Conservation (phyloP, 2,329 filamentous ascomycete genomes). For the Paecilomyces dactylethromorphus region DNA sequence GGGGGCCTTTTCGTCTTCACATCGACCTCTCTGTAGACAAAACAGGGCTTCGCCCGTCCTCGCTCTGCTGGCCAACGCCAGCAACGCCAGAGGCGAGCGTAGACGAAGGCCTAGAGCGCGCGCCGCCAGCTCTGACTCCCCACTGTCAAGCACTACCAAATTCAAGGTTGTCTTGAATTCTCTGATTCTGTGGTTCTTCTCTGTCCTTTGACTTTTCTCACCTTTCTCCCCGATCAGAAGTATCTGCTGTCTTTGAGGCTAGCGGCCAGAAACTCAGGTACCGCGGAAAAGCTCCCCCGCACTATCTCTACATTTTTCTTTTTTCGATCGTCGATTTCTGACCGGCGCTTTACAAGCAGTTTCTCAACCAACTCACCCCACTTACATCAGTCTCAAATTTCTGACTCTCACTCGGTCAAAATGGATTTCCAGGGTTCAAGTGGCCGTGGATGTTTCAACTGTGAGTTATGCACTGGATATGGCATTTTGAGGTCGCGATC, state of each 20-base stretch:
- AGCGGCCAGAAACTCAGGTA: not conserved
- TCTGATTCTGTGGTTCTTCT: not conserved
- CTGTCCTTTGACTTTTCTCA: not conserved
- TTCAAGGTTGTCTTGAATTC: not conserved
- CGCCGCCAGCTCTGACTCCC: not conserved
- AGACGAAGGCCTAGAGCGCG: not conserved
- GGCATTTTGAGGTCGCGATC: not conserved
- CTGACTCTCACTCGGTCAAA: conserved; percentile 11
- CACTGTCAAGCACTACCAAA: not conserved
- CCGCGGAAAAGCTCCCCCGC: conserved; percentile 2
- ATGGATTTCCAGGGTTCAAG: conserved; percentile 45
- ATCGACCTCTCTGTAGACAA: not conserved
- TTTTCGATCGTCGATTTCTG: not conserved
- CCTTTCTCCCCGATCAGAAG: not conserved
- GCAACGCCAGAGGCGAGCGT: not conserved
- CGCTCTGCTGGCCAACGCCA: not conserved
- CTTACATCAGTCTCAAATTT: conserved; percentile 5
- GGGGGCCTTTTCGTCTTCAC: not conserved
- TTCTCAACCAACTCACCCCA: conserved; percentile 2
- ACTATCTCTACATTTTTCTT: conserved; percentile 2
- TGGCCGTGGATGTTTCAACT: conserved; percentile 54
- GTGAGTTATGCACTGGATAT: conserved; percentile 35
- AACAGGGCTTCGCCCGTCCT: not conserved
- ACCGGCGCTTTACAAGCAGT: not conserved
- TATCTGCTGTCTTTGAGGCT: not conserved